phyloP scores from a whole-genome alignment of 345 rosid genomes.

The Clarkia xantiana region DNA sequence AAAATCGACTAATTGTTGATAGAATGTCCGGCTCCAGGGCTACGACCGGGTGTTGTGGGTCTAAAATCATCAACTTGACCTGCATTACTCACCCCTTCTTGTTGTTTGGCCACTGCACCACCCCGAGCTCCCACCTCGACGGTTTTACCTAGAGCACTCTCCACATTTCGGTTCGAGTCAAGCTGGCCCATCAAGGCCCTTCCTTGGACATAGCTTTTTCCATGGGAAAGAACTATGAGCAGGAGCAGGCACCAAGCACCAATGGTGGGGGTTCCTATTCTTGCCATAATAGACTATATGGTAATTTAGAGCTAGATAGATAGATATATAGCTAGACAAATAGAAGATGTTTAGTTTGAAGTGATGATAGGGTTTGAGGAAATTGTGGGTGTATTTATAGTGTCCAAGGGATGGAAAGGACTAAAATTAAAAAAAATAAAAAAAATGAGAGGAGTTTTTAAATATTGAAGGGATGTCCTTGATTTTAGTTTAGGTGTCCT shows the following conservation, averaged over 20 bases:
- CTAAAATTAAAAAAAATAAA: neutral
- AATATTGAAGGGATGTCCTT: neutral
- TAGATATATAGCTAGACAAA: neutral
- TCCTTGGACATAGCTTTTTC: neutral
- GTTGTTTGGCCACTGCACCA: neutral
- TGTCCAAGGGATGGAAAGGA: neutral
- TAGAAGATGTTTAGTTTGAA: neutral
- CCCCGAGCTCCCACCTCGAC: neutral
- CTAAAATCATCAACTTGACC: constrained; percentile 14
- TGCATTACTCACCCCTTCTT: neutral
- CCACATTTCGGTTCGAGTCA: neutral
- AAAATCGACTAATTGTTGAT: constrained; percentile 9
- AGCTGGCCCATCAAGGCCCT: neutral
- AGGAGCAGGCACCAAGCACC: neutral
- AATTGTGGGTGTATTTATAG: constrained; percentile 1
- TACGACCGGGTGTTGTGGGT: constrained; percentile 29
- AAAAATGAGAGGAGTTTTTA: neutral
- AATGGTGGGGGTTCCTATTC: neutral
- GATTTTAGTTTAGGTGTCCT: too few species aligned
- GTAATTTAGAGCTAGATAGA: neutral
- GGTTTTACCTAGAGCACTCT: neutral
- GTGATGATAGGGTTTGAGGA: neutral
- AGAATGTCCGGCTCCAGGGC: constrained; percentile 39
- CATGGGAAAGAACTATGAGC: constrained; percentile 1
- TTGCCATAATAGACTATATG: neutral